Evolutionary conservation across 805 yeast species (phyloP), one percentile per base, ranked within the genome.

Genomic region (Cyberlindnera euphorbiiphila): DNA sequence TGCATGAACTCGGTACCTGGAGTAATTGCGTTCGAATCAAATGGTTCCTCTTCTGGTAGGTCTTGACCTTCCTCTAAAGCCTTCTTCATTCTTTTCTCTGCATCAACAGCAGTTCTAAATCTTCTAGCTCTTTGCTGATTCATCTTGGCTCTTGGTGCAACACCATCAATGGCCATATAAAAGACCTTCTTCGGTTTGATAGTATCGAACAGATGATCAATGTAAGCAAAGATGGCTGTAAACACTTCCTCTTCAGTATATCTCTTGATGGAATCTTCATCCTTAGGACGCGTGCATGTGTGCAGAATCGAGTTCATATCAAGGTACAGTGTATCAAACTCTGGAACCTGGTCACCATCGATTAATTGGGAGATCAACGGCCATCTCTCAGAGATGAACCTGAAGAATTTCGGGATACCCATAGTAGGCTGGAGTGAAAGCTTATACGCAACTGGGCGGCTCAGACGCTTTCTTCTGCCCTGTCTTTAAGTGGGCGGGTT

Each of bases 1-100:
- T 84, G 91, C 99, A 93, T 93, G 51, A 93, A 93, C 18, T 96
- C 97, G 0, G 99, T 93, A 42, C 99, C 99, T 4, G 99, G 99
- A 2, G 99, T 93, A 54, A 93, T 93, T 9, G 95, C 91, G 55
- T 93, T 93, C 16, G 95, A 78, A 65, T 93, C 99, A 95, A 88
- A 91, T 4, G 93, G 88, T 24, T 80, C 85, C 25, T 84, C 89
- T 45, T 80, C 79, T 39, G 95, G 95, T 36, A 86, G 66, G 31
- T 76, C 85, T 23, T 72, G 74, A 2, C 96, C 96, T 15, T 74
- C 69, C 22, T 71, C 73, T 28, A 81, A 66, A 5, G 96, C 96
- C 57, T 85, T 82, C 41, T 72, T 71, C 56, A 84, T 57, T 35
- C 79, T 80, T 48, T 77, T 78, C 47, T 78, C 73, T 4, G 96